Percentiles rank a stretch among this genome's conserved stretches.
Conservation (phyloP, 345 rosid genomes). For the Gossypium herbaceum region DNA sequence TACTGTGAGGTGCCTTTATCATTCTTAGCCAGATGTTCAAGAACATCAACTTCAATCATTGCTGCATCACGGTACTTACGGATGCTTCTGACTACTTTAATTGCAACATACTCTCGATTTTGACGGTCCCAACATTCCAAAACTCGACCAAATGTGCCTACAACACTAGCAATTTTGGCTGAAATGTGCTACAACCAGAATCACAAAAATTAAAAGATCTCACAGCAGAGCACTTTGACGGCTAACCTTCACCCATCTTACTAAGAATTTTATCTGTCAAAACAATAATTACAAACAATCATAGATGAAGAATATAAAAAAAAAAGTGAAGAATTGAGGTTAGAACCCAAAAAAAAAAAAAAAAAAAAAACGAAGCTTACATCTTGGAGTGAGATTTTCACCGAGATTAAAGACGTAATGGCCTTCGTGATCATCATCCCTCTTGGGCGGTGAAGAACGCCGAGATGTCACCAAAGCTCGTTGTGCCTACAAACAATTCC, state of each 20-base stretch:
- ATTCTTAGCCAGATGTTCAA: conserved; percentile 50
- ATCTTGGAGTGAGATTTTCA: conserved; percentile 75
- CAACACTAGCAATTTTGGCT: conserved; percentile 13
- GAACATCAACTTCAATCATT: conserved; percentile 70
- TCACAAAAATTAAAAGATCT: conserved; percentile 47
- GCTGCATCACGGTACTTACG: conserved; percentile 70
- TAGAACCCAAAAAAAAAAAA: no score
- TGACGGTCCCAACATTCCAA: conserved; percentile 87
- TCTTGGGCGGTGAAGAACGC: conserved; percentile 47
- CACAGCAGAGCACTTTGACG: conserved; percentile 51
- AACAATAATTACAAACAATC: conserved; percentile 5
- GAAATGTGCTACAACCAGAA: conserved; percentile 55
- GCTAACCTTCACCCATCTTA: conserved; percentile 92
- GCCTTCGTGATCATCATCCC: conserved; percentile 70
- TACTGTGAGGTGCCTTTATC: conserved; percentile 57
- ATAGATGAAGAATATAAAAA: background rate
- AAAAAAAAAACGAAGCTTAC: conserved; percentile 27
- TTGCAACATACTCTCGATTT: conserved; percentile 57
- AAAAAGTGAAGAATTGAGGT: background rate
- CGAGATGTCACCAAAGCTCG: conserved; percentile 28
- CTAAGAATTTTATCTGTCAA: conserved; percentile 62
- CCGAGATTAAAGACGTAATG: conserved; percentile 62
- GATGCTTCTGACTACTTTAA: conserved; percentile 52
- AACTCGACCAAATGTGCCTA: conserved; percentile 87
- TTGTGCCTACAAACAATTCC: conserved; percentile 41